Evolutionary conservation across 352 stramenopile species (phyloP).

Genomic region (Pythium periplocum): DNA sequence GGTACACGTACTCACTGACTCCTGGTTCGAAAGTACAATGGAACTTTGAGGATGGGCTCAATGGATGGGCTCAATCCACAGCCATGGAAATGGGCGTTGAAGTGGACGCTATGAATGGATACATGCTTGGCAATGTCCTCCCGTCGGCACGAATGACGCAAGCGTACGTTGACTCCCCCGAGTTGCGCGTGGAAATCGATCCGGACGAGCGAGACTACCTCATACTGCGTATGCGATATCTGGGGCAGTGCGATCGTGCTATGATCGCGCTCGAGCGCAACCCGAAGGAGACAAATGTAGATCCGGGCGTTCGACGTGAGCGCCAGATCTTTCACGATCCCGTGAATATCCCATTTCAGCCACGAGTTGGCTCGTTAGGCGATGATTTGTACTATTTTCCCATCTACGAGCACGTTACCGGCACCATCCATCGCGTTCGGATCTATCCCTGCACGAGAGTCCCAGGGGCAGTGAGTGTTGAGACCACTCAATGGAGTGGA

Average conservation of each 20-base stretch:
- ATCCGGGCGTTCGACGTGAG: conserved; percentile 21
- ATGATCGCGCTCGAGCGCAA: conserved; percentile 50
- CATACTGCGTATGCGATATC: conserved; percentile 56
- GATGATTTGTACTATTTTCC: conserved; percentile 60
- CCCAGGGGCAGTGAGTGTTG: conserved; percentile 4
- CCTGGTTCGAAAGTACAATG: conserved; percentile 31
- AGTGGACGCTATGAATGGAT: conserved; percentile 39
- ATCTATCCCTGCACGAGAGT: conserved; percentile 46
- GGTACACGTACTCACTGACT: too few relatives aligned
- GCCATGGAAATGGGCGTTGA: conserved; percentile 63
- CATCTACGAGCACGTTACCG: conserved; percentile 53
- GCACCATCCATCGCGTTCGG: conserved; percentile 51
- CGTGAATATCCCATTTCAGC: conserved; percentile 49
- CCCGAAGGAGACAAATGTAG: conserved; percentile 22
- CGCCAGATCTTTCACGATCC: conserved; percentile 34
- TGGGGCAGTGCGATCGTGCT: conserved; percentile 47
- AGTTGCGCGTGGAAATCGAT: conserved; percentile 49
- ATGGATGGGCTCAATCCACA: conserved; percentile 56
- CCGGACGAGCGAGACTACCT: conserved; percentile 41
- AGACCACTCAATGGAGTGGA: conserved; percentile 19
- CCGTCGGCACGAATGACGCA: conserved; percentile 21
- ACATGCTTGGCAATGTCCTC: conserved; percentile 38
- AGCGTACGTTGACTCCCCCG: conserved; percentile 56
- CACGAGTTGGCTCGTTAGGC: conserved; percentile 18
- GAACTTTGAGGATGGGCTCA: conserved; percentile 54